These are phyloP conservation scores for Herpetomonas samuelpessoai DNA, from an alignment of 208 protist genomes.

Conservation along the genomic window DNA sequence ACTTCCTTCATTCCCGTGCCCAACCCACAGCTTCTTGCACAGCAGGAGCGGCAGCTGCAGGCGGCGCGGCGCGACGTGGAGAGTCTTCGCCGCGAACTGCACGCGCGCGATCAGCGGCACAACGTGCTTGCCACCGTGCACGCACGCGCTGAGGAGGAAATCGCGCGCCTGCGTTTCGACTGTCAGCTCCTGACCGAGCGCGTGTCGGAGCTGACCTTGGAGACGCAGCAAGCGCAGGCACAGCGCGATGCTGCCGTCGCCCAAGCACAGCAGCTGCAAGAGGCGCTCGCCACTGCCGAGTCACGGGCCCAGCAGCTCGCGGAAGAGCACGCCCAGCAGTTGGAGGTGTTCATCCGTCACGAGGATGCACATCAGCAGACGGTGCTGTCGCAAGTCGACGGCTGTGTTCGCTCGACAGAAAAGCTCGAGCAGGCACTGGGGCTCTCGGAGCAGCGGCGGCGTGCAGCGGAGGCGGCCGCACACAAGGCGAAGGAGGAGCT, in stretches of 20 bases:
- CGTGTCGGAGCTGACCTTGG: constrained; percentile 10
- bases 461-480: constrained; percentile 19
- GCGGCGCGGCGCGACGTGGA: neutral
- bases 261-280: constrained; percentile 2
- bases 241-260: constrained; percentile 11
- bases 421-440: constrained; percentile 36
- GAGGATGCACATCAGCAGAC: constrained; percentile 17
- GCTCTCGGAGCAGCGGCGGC: constrained; percentile 20
- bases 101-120: constrained; percentile 7
- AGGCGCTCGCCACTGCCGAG: constrained; percentile 11
- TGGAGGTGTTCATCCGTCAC: constrained; percentile 7
- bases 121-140: constrained; percentile 23
- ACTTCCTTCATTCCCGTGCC: too few relatives aligned
- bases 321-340: constrained; percentile 9
- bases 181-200: constrained; percentile 13
- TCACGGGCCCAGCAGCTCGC: constrained; percentile 13
- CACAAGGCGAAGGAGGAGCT: constrained; percentile 17
- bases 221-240: neutral
- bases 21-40: too few relatives aligned
- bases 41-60: constrained; percentile 1
- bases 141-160: constrained; percentile 3
- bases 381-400: constrained; percentile 29
- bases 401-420: constrained; percentile 39
- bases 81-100: neutral
- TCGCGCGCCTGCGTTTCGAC: constrained; percentile 9